phyloP scores from a whole-genome alignment of 1,139 yeast species.

The Diutina neorugosa region DNA sequence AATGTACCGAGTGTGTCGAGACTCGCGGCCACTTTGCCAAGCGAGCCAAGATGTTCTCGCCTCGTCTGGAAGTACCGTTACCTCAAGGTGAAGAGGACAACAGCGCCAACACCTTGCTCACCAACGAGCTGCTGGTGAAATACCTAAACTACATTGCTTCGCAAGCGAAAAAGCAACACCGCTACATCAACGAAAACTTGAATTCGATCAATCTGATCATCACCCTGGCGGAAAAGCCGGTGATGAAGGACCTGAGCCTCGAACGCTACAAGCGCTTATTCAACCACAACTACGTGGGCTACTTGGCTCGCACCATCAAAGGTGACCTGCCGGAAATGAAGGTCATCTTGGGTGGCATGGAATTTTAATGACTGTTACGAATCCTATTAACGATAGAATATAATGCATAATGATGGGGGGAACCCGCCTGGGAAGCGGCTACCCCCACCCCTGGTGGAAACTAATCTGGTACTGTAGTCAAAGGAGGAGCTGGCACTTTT shows the following conservation, averaged over 20 bases:
- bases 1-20: constrained; percentile 11
- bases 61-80: constrained; percentile 13
- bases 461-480: too few species aligned
- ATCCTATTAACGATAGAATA: not conserved
- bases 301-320: not conserved
- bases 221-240: constrained; percentile 12
- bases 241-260: constrained; percentile 5
- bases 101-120: constrained; percentile 5
- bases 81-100: constrained; percentile 5
- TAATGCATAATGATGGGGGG: not conserved
- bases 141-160: constrained; percentile 13
- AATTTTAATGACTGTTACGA: not conserved
- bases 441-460: not conserved
- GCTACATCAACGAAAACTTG: constrained; percentile 12
- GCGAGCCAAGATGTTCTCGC: constrained; percentile 10
- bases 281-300: constrained; percentile 1
- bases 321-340: not conserved
- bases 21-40: constrained; percentile 11
- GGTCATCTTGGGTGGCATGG: constrained; percentile 4
- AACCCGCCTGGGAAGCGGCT: not conserved
- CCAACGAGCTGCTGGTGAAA: constrained; percentile 9
- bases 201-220: constrained; percentile 14
- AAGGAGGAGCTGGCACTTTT: too few species aligned
- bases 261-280: constrained; percentile 5
- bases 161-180: constrained; percentile 13